Base-by-base conservation (phyloP, 805 yeast species). In the Yarrowia bubula region DNA sequence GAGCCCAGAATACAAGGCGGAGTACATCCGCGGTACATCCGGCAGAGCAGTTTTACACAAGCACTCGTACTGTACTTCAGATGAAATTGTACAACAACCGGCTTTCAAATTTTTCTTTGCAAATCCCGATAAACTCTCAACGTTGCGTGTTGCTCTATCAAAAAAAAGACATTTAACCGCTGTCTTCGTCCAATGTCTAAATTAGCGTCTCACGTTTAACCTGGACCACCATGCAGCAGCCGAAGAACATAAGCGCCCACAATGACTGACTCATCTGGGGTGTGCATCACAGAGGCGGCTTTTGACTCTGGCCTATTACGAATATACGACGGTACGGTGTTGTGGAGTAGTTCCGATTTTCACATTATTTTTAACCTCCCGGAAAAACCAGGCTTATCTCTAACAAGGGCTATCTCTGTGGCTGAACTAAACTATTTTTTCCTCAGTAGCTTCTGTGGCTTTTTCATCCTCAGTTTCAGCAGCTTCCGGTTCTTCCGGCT, bases 221-320 rank as follows among this genome's bases (percentile, higher is more conserved):
- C 43, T 39, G 43, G 43, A 15, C 43, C 43, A n/a, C 22, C n/a
- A 15, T 46, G 50, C 50, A 31, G 37, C 50, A 17, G 6, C 3
- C 15, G 14, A 9, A 11, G 28, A 22, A 22, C 28, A 22, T 22
- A 22, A 22, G 28, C 28, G 28, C 28, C 28, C 28, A 22, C 28
- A 22, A n/a, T n/a, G n/a, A 13, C 48, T 44, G 53, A 47, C 38
- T 47, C 53, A 47, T 48, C 39, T 48, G 55, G 55, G 55, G 55
- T 33, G 17, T 48, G 55, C 55, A 48, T 15, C 41, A 8, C 15
- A 7, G 22, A 48, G 55, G 51, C 13, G 22, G 11, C 1, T 22
- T 31, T 46, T 46, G 51, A 46, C 51, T 18, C 50, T 46, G 50
- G 31, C n/a, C 50, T 15, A 1, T 15, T 13, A 13, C 15, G 11